These are phyloP conservation scores for Pseudofabraea citricarpa DNA, from an alignment of 2,329 filamentous ascomycete genomes.

Conservation along the genomic window DNA sequence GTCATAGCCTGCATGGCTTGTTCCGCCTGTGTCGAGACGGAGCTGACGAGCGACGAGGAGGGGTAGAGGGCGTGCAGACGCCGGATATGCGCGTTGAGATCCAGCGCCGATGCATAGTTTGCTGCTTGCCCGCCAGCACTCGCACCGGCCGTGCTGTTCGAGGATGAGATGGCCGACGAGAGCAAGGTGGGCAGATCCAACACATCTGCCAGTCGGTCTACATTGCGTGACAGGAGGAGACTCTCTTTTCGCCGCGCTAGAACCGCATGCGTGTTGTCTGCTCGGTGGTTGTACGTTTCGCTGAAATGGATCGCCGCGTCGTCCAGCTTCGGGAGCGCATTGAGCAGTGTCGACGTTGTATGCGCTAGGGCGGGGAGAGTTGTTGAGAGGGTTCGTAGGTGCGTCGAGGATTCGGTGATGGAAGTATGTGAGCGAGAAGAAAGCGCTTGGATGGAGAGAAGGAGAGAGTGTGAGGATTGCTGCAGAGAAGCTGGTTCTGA, in stretches of 20 bases:
- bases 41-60: constrained; percentile 66
- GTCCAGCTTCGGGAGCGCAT: constrained; percentile 75
- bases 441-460: constrained; percentile 79
- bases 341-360: constrained; percentile 61
- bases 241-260: constrained; percentile 73
- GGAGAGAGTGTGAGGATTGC: constrained; percentile 73
- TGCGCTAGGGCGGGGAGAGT: constrained; percentile 66
- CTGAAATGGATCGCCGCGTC: constrained; percentile 75
- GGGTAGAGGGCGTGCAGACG: constrained; percentile 80
- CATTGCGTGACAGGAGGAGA: constrained; percentile 77
- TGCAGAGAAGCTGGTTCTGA: constrained; percentile 76
- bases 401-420: constrained; percentile 75
- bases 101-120: constrained; percentile 84
- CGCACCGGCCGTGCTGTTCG: constrained; percentile 27
- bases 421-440: constrained; percentile 85
- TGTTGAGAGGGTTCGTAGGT: constrained; percentile 68
- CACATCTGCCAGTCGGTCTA: constrained; percentile 84
- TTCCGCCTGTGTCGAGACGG: constrained; percentile 73
- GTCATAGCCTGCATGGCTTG: constrained; percentile 86
- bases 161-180: constrained; percentile 67
- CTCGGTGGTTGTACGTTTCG: constrained; percentile 71
- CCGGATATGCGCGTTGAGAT: constrained; percentile 90
- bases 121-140: constrained; percentile 38
- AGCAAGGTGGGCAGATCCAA: constrained; percentile 85
- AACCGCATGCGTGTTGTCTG: constrained; percentile 57